phyloP scores from a whole-genome alignment of 345 rosid genomes.

The Firmiana major region DNA sequence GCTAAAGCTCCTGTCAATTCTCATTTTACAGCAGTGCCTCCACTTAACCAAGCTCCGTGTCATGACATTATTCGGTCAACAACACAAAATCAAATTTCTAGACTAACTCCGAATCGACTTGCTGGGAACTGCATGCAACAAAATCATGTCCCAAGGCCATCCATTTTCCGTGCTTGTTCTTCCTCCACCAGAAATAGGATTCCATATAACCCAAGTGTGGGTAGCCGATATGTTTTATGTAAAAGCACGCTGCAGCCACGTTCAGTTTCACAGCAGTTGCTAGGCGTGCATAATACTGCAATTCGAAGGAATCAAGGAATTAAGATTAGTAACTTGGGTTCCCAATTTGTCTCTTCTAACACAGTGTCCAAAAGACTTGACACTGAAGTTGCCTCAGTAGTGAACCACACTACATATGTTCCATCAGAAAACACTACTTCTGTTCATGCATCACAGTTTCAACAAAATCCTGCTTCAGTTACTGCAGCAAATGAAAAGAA shows the following conservation, averaged over 20 bases:
- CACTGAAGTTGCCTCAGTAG: constrained; percentile 5
- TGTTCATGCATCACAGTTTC: constrained; percentile 16
- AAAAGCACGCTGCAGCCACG: constrained; percentile 25
- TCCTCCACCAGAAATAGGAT: constrained; percentile 25
- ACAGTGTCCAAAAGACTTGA: constrained; percentile 24
- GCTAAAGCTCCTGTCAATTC: constrained; percentile 13
- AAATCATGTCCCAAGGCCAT: constrained; percentile 20
- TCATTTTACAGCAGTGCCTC: constrained; percentile 18
- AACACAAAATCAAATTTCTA: constrained; percentile 3
- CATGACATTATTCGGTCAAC: constrained; percentile 9
- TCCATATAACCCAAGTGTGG: constrained; percentile 30
- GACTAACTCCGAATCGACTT: background rate
- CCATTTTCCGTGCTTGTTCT: constrained; percentile 37
- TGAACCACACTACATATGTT: constrained; percentile 15
- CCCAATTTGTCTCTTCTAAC: constrained; percentile 26
- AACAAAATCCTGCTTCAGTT: constrained; percentile 14
- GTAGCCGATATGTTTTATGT: constrained; percentile 11
- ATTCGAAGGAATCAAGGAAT: constrained; percentile 34
- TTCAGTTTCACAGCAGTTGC: constrained; percentile 21
- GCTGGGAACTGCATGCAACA: constrained; percentile 13
- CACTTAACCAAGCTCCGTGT: constrained; percentile 22
- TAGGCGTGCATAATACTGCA: constrained; percentile 25
- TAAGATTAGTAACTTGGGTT: constrained; percentile 15
- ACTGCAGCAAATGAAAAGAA: constrained; percentile 13
- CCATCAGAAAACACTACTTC: constrained; percentile 16